Conservation (phyloP, 495 filamentous ascomycete species). For the Annulohypoxylon nitens region DNA sequence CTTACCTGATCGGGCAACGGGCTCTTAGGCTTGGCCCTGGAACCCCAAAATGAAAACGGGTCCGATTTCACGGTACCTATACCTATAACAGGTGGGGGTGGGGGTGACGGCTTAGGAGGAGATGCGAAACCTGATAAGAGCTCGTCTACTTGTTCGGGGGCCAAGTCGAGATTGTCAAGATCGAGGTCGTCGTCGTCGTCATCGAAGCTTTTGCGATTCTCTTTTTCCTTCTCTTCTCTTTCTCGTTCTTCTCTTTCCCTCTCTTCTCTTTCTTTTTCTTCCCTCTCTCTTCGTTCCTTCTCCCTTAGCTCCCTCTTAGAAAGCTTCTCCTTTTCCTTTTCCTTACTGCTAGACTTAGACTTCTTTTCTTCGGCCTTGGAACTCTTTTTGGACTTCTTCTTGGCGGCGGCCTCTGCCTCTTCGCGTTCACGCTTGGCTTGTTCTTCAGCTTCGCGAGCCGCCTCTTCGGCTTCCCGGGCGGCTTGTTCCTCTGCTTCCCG, state of each 20-base stretch:
- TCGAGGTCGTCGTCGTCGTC: conserved; percentile 54
- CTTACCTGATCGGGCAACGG: conserved; percentile 47
- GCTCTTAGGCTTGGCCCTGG: conserved; percentile 55
- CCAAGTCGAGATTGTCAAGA: conserved; percentile 55
- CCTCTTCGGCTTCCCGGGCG: conserved; percentile 47
- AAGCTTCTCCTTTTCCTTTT: conserved; percentile 47
- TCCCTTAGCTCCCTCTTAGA: conserved; percentile 42
- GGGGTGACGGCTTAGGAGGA: conserved; percentile 43
- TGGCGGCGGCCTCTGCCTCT: conserved; percentile 54
- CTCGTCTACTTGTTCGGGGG: conserved; percentile 56
- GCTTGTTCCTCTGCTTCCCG: conserved; percentile 52
- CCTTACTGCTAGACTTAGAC: conserved; percentile 45
- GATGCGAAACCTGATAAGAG: conserved; percentile 47
- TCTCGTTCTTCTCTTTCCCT: conserved; percentile 24
- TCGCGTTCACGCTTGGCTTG: conserved; percentile 44
- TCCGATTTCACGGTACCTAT: conserved; percentile 42
- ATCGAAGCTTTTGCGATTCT: conserved; percentile 31
- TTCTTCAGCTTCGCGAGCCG: conserved; percentile 47
- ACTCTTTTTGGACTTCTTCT: conserved; percentile 59
- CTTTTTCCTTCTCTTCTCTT: conserved; percentile 40
- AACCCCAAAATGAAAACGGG: conserved; percentile 64
- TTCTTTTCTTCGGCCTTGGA: conserved; percentile 51
- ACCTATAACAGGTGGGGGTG: not conserved
- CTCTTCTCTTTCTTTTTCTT: conserved; percentile 29
- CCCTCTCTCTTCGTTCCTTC: conserved; percentile 38